Percentiles rank a stretch among this genome's conserved stretches.
Conservation (phyloP, 2,329 filamentous ascomycete species). For the Fusarium sp. region DNA sequence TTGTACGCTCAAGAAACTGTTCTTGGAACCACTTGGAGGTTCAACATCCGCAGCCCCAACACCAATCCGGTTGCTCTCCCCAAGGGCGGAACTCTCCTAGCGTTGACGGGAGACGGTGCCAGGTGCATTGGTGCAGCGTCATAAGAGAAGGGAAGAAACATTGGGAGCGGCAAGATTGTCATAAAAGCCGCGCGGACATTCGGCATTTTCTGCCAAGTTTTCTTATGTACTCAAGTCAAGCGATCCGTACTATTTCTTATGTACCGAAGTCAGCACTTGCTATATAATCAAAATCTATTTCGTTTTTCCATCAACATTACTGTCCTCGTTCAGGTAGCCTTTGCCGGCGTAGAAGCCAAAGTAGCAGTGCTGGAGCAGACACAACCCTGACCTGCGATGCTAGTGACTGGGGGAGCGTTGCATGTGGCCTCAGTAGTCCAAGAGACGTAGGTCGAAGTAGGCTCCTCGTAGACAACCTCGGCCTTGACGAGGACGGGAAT, state of each 20-base stretch:
- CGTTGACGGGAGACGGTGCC: slow-evolving; percentile 25
- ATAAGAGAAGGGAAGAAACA: not conserved
- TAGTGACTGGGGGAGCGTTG: slow-evolving; percentile 57
- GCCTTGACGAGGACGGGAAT: slow-evolving; percentile 76
- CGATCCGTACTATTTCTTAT: slow-evolving; percentile 17
- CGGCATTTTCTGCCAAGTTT: slow-evolving; percentile 17
- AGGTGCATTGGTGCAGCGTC: slow-evolving; percentile 9
- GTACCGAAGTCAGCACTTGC: slow-evolving; percentile 13
- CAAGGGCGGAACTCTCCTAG: slow-evolving; percentile 8
- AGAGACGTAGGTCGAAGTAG: slow-evolving; percentile 45
- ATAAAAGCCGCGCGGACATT: slow-evolving; percentile 11
- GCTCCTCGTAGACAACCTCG: slow-evolving; percentile 52
- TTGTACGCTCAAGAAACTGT: slow-evolving; percentile 22
- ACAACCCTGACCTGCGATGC: slow-evolving; percentile 54
- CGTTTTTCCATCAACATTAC: not conserved
- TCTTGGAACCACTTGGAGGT: slow-evolving; percentile 21
- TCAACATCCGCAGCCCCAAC: not conserved
- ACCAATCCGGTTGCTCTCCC: not conserved
- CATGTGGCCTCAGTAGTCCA: slow-evolving; percentile 59
- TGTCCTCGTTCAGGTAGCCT: slow-evolving; percentile 11
- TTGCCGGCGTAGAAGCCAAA: slow-evolving; percentile 31
- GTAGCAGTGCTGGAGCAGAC: slow-evolving; percentile 48
- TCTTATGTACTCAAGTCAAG: slow-evolving; percentile 21
- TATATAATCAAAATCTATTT: slow-evolving; percentile 17
- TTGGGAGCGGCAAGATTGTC: slow-evolving; percentile 32